Evolutionary conservation across 2,329 filamentous ascomycete species (phyloP).

Genomic region (Fusarium sp.): DNA sequence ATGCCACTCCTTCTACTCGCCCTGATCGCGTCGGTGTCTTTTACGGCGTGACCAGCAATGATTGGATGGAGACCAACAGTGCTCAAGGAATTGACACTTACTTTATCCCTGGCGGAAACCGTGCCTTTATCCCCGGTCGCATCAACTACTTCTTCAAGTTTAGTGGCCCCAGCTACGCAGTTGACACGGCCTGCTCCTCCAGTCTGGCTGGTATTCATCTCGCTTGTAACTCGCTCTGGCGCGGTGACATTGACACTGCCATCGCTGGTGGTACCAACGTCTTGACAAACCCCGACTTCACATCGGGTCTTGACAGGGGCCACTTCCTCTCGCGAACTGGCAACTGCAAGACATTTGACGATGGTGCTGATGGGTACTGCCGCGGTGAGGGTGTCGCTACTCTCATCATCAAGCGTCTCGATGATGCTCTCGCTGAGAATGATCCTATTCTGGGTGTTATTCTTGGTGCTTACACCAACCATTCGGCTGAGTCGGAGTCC

Average conservation of each 20-base stretch:
- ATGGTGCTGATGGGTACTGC: slow-evolving; percentile 70
- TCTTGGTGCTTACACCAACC: slow-evolving; percentile 74
- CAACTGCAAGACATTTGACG: slow-evolving; percentile 63
- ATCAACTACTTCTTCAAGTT: slow-evolving; percentile 87
- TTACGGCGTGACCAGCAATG: slow-evolving; percentile 81
- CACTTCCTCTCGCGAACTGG: slow-evolving; percentile 69
- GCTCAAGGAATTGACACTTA: slow-evolving; percentile 74
- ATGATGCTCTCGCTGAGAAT: slow-evolving; percentile 64
- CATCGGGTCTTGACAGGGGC: slow-evolving; percentile 71
- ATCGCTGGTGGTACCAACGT: slow-evolving; percentile 82
- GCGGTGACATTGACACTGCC: slow-evolving; percentile 82
- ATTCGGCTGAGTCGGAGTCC: slow-evolving; percentile 76
- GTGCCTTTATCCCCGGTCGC: slow-evolving; percentile 67
- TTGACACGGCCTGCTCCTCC: slow-evolving; percentile 85
- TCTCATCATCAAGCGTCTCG: slow-evolving; percentile 63
- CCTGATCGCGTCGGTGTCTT: slow-evolving; percentile 74
- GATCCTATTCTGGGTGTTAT: slow-evolving; percentile 76
- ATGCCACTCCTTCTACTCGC: slow-evolving; percentile 72
- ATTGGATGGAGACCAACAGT: slow-evolving; percentile 83
- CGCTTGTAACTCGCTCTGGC: slow-evolving; percentile 75
- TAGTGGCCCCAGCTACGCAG: slow-evolving; percentile 76
- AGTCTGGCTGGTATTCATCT: slow-evolving; percentile 79
- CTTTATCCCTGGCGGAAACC: slow-evolving; percentile 57
- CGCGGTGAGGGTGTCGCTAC: slow-evolving; percentile 62
- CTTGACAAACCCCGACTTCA: slow-evolving; percentile 74